Evolutionary conservation across 768 basidiomycete genomes (phyloP).

Genomic region (Tricholomella constricta): DNA sequence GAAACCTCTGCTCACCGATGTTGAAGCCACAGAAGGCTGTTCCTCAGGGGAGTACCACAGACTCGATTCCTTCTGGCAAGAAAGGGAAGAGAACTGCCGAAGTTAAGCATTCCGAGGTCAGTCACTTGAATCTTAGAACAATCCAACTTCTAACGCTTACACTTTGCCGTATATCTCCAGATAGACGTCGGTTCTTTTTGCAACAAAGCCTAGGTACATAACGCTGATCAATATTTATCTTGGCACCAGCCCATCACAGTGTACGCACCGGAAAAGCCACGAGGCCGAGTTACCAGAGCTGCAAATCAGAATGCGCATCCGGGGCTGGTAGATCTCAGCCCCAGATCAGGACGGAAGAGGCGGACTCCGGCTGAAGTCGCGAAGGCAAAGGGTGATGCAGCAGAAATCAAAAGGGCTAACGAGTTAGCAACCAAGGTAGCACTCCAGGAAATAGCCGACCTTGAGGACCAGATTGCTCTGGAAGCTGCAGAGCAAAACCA

Average conservation of each 20-base stretch:
- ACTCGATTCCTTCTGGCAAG: no score
- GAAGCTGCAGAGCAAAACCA: neutral
- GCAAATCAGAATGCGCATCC: neutral
- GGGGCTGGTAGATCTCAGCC: conserved; percentile 1
- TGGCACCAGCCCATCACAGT: neutral
- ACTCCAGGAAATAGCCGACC: neutral
- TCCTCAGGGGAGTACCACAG: no score
- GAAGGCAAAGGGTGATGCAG: neutral
- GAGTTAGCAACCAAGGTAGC: neutral
- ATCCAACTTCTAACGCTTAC: no score
- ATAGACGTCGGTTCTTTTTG: no score
- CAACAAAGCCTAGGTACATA: no score
- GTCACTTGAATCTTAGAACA: no score
- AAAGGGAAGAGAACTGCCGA: neutral
- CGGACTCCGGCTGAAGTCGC: conserved; percentile 2
- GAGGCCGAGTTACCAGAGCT: neutral
- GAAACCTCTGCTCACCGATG: no score
- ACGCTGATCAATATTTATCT: no score
- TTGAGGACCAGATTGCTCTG: neutral
- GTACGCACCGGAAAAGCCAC: neutral
- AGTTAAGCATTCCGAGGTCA: no score
- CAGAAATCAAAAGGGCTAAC: neutral
- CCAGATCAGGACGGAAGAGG: neutral
- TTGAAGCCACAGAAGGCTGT: no score
- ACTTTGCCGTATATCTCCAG: no score